Evolutionary conservation across 768 basidiomycete species (phyloP), one percentile per base, ranked within the genome.

Genomic region (Termitomyces sp.): DNA sequence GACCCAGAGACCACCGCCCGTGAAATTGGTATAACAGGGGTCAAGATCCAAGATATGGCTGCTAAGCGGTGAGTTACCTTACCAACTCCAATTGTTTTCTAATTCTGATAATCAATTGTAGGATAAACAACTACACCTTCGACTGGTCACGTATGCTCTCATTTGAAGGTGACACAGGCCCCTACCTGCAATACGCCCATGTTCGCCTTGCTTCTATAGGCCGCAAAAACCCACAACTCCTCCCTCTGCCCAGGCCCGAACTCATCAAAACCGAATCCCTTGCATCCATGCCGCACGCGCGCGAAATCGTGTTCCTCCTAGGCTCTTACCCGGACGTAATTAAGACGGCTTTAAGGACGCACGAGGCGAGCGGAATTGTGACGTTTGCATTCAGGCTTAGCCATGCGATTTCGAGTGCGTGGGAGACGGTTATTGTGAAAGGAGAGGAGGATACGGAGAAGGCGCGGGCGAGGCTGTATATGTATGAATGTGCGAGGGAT

Each of bases 1-100:
- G 86, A 99, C 72, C 96, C 96, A 1, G 89, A 92, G 69, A 76
- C 73, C 51, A 89, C 88, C 50, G 84, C 85, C 60, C 81, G 82
- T 64, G 91, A 96, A 73, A 87, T 98, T 52, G 97, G 96, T 20
- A 94, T 97, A 68, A 91, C 94, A 0, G 94, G 94, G 3, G 89
- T 99, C 66, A 98, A 98, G 79, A 95, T 99, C 62, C 97, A 99
- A 74, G 95, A 97, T 71, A 95, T 96, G 94, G 83, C 90, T 47
- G 94, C 93, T 14, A 96, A 94, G 73, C 81, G 94, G 94, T 94
- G 65, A 49, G 84, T 36, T 42, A 59, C 59, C 42, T 38, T 62
- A 59, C 60, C 34, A 47, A 17, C 40, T 50, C 56, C 56, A 51
- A 51, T n/a, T 14, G 42, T 60, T 29, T 20, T 38, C 20, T 53